Base-by-base conservation (phyloP, 352 stramenopile genomes). In the Plasmopara viticola region DNA sequence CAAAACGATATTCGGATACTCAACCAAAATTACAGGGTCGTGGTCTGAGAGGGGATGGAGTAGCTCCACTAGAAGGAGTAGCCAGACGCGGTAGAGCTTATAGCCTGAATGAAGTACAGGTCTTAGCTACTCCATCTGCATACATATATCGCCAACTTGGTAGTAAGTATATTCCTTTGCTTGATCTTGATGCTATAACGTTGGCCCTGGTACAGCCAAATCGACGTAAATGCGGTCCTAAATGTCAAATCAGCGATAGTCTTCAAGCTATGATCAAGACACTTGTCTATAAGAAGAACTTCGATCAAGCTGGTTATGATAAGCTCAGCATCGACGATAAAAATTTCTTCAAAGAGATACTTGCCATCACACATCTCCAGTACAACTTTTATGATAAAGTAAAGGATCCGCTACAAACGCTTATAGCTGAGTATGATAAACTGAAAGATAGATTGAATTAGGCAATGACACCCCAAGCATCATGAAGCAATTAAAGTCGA, bases 301-400 rank as follows among this genome's bases (percentile, higher is more conserved):
- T 58, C 25, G 43, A 47, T 52, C 56, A 64, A 13, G 31, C n/a
- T 2, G n/a, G 2, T 0, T 64, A 64, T 40, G 56, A 64, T 15
- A 46, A 56, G 18, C 50, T 64, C 10, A 47, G 10, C 9, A 48
- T 50, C 7, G 50, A 58, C 6, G 52, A 58, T 28, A 58, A 53
- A 39, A 58, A 44, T 13, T 3, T 58, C 0, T 47, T 51, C 9
- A 58, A 51, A 14, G 51, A 58, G 51, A 58, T 58, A 33, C 50
- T 42, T 6, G 41, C 51, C 42, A 44, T 51, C 35, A 25, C 14
- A 48, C 4, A 58, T 47, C 43, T 58, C 5, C 51, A 58, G 14
- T 51, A 25, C 3, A 25, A 25, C 3, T 25, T 25, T 3, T 3
- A 3, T 25, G 20, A 25, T 25, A 1, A 25, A 3, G 1, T 25